Conservation (phyloP, 257 asterid genomes). For the Ilex asprella region DNA sequence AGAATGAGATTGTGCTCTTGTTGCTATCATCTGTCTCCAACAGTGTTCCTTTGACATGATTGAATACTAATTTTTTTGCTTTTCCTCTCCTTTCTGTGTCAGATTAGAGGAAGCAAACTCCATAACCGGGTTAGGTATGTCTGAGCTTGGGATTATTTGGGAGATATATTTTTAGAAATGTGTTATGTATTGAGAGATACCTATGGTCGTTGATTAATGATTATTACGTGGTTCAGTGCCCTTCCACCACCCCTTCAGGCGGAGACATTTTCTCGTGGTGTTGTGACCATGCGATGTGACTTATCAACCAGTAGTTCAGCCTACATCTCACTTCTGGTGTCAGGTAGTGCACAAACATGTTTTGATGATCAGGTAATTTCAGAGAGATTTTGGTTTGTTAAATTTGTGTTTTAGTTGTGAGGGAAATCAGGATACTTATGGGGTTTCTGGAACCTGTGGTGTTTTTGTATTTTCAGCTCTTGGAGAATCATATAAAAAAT, state of each 20-base stretch:
- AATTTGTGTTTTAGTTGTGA: not conserved
- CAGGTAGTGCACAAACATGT: conserved; percentile 97
- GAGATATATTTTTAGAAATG: not conserved
- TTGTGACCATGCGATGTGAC: conserved; percentile 96
- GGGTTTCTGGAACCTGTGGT: not conserved
- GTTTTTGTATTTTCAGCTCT: conserved; percentile 32
- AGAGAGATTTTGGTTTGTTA: not conserved
- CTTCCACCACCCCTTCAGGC: conserved; percentile 99
- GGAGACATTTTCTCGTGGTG: conserved; percentile 91
- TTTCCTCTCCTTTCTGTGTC: conserved; percentile 23
- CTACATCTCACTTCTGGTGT: conserved; percentile 88
- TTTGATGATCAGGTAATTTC: conserved; percentile 84
- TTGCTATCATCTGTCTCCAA: conserved; percentile 1
- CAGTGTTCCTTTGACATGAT: conserved; percentile 1
- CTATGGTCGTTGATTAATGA: not conserved
- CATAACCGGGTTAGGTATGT: conserved; percentile 91
- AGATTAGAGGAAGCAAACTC: conserved; percentile 95
- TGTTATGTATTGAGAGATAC: no score
- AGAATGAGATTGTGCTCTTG: not conserved
- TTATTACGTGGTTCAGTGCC: conserved; percentile 46
- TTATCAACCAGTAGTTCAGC: conserved; percentile 87
- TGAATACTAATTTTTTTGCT: not conserved
- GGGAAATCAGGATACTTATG: not conserved
- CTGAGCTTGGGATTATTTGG: not conserved
- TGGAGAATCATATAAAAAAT: conserved; percentile 95